Base-by-base conservation (phyloP, 371 early-diverging fungal genomes). In the Entomophthora muscae region DNA sequence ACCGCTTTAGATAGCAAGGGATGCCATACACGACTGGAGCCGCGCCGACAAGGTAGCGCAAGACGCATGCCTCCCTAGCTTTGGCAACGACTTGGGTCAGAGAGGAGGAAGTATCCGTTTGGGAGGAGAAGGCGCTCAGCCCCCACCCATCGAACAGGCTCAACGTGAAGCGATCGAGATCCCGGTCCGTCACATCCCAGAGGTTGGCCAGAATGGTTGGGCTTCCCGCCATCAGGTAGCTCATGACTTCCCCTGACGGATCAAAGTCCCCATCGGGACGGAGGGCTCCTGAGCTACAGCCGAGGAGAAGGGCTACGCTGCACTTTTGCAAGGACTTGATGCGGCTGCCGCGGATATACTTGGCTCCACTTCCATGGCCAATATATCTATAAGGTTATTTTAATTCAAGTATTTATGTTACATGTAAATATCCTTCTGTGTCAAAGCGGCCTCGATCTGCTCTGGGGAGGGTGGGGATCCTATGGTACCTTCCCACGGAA, bases 151-250 rank as follows among this genome's bases (percentile, higher is more conserved):
- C 65, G 61, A 96, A 73, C 73, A 91, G 64, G 1, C 75, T 71
- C 31, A 77, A 76, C 22, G 86, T 85, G 64, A 91, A 84, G n/a
- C 82, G 75, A 69, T 99, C 99, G 52, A 99, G 85, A 71, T 99
- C 99, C 69, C 84, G 80, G 74, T 99, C 99, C 0, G 99, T 98
- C 5, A 99, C 97, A 75, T 99, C 99, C 98, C 98, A 99, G 21
- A 99, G 76, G 67, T 94, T 96, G 23, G 91, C 98, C 0, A 98
- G 84, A 0, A 98, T 74, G 1, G 91, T 79, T 2, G 88, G 90
- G 65, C 93, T 51, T 23, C 90, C 87, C 61, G 78, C 88, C n/a
- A 91, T 65, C 33, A 93, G 61, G 67, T 87, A 94, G 68, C 90
- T 80, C 52, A 89, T 65, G 0, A 84, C 80, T 28, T 84, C 82